Conservation (phyloP, 2,329 filamentous ascomycete species). For the Aspergillus hiratsukae region DNA sequence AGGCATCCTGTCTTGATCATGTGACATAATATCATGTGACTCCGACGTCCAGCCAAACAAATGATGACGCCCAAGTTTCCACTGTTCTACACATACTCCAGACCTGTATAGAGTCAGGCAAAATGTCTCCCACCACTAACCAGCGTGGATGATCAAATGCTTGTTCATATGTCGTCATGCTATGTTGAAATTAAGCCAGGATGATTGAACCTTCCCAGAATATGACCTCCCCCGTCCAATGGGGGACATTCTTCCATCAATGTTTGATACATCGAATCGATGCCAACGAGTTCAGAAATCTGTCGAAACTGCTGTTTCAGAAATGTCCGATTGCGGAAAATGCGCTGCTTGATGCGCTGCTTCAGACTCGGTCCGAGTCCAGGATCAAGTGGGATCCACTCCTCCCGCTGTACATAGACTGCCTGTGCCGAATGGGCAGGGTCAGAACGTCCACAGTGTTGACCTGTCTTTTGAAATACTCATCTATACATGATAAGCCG, state of each 20-base stretch:
- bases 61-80: neutral
- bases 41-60: neutral
- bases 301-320: constrained; percentile 31
- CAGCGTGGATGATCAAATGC: neutral
- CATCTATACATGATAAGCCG: constrained; percentile 28
- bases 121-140: neutral
- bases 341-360: constrained; percentile 32
- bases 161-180: neutral
- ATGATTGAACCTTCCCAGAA: constrained; percentile 7
- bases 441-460: constrained; percentile 33
- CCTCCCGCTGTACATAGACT: constrained; percentile 38
- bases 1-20: neutral
- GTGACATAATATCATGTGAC: neutral
- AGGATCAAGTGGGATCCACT: constrained; percentile 40
- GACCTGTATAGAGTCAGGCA: neutral
- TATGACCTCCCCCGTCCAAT: constrained; percentile 31
- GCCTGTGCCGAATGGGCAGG: constrained; percentile 30
- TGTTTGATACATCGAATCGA: constrained; percentile 36
- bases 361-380: constrained; percentile 30
- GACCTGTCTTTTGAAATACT: constrained; percentile 30
- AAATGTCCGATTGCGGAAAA: constrained; percentile 28
- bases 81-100: neutral
- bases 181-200: neutral
- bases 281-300: constrained; percentile 34
- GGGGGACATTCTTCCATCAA: constrained; percentile 34